Conservation (phyloP, 495 filamentous ascomycete genomes). For the Penicillium tannophilum region DNA sequence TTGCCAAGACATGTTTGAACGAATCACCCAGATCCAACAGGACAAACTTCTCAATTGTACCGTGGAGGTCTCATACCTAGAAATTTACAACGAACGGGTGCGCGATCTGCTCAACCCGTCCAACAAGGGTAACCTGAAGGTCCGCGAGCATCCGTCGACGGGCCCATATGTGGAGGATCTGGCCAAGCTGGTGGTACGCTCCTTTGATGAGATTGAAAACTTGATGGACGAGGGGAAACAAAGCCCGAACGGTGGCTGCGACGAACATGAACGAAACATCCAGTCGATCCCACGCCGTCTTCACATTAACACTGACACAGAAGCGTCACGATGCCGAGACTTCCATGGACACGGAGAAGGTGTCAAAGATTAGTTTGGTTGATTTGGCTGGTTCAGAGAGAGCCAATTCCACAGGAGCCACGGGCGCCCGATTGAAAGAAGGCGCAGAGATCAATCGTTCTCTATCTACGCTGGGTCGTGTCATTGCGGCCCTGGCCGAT, state of each 20-base stretch:
- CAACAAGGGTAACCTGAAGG: conserved; percentile 95
- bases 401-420: conserved; percentile 93
- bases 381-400: conserved; percentile 98
- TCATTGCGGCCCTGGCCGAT: conserved; percentile 96
- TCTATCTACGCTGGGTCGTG: conserved; percentile 93
- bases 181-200: conserved; percentile 95
- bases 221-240: conserved; percentile 99
- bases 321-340: conserved; percentile 92
- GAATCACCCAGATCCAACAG: conserved; percentile 73
- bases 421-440: conserved; percentile 94
- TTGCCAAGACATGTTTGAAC: conserved; percentile 94
- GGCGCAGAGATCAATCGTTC: conserved; percentile 99
- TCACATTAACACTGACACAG: conserved; percentile 93
- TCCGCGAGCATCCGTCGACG: conserved; percentile 95
- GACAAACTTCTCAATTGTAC: conserved; percentile 84
- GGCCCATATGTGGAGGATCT: conserved; percentile 98
- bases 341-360: conserved; percentile 95
- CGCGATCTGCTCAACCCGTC: conserved; percentile 94
- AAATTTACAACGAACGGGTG: conserved; percentile 99
- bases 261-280: conserved; percentile 99
- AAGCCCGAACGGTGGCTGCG: conserved; percentile 94
- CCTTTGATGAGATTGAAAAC: conserved; percentile 93
- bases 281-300: conserved; percentile 96
- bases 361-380: conserved; percentile 95
- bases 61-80: conserved; percentile 97